Conservation (phyloP, 2,329 filamentous ascomycete genomes). For the Cladosporium sp. region DNA sequence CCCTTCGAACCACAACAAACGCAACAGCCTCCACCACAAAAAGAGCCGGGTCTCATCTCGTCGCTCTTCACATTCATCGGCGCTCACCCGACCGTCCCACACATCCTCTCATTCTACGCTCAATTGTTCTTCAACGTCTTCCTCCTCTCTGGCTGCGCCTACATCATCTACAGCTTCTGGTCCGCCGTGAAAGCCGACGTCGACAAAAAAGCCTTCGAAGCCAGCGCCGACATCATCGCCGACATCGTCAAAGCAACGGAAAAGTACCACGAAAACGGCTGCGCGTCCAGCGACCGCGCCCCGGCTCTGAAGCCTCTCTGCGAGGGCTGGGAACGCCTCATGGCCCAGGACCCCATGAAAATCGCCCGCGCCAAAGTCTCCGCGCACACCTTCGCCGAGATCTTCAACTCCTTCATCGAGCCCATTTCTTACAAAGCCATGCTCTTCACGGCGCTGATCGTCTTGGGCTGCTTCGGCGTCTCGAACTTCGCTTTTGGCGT, state of each 20-base stretch:
- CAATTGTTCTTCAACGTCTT: slow-evolving; percentile 68
- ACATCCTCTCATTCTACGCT: slow-evolving; percentile 67
- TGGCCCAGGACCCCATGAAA: slow-evolving; percentile 77
- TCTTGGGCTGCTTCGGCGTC: slow-evolving; percentile 57
- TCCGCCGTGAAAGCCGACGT: slow-evolving; percentile 74
- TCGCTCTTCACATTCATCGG: slow-evolving; percentile 64
- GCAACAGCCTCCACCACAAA: slow-evolving; percentile 13
- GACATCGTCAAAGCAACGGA: slow-evolving; percentile 74
- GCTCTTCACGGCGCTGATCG: slow-evolving; percentile 54
- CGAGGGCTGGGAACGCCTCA: slow-evolving; percentile 81
- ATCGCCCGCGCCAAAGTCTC: slow-evolving; percentile 80
- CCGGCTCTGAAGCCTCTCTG: slow-evolving; percentile 76
- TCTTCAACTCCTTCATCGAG: slow-evolving; percentile 92
- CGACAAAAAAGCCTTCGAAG: slow-evolving; percentile 68
- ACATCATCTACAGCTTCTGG: slow-evolving; percentile 70
- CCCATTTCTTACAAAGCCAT: slow-evolving; percentile 84
- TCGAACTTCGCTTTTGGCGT: slow-evolving; percentile 63
- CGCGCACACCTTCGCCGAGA: slow-evolving; percentile 84
- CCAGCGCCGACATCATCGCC: slow-evolving; percentile 65
- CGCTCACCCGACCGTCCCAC: slow-evolving; percentile 65
- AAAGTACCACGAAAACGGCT: slow-evolving; percentile 76
- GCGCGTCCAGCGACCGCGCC: slow-evolving; percentile 64
- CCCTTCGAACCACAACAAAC: slow-evolving; percentile 12
- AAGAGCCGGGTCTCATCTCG: slow-evolving; percentile 36
- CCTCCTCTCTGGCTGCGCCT: slow-evolving; percentile 60